Conservation (phyloP, 2,329 filamentous ascomycete genomes). For the Aspergillus clavatus region DNA sequence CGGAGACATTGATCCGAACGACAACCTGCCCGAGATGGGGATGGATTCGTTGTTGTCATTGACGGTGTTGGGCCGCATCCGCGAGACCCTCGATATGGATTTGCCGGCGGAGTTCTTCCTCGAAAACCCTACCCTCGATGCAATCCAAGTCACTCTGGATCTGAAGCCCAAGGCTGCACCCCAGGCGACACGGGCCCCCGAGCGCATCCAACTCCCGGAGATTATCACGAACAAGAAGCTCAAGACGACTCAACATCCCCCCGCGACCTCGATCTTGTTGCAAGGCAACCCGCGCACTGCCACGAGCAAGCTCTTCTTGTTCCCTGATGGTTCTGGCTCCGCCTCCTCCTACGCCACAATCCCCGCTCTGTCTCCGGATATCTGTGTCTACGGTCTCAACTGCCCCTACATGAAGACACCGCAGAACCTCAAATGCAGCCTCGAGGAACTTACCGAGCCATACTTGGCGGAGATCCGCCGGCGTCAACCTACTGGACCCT, state of each 20-base stretch:
- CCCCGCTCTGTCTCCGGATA: constrained; percentile 36
- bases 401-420: constrained; percentile 44
- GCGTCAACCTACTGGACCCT: constrained; percentile 52
- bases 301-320: constrained; percentile 39
- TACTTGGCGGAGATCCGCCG: constrained; percentile 45
- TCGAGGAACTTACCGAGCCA: constrained; percentile 33
- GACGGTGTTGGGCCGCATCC: constrained; percentile 42
- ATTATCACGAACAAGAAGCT: constrained; percentile 19
- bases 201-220: constrained; percentile 21
- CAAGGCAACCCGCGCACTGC: constrained; percentile 43
- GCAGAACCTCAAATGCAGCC: constrained; percentile 31
- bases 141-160: constrained; percentile 36
- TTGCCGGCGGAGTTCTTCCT: constrained; percentile 42
- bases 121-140: constrained; percentile 40
- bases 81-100: constrained; percentile 40
- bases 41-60: constrained; percentile 46
- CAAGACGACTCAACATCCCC: constrained; percentile 27
- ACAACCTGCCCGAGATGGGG: constrained; percentile 41
- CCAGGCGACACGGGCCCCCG: constrained; percentile 5
- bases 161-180: constrained; percentile 34
- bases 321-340: constrained; percentile 45
- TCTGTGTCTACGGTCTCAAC: constrained; percentile 42
- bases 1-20: constrained; percentile 36
- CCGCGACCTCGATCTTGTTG: constrained; percentile 40
- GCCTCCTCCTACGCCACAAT: constrained; percentile 44